These are phyloP conservation scores for Rhinocladiella similis DNA, from an alignment of 2,329 filamentous ascomycete species.

Conservation along the genomic window DNA sequence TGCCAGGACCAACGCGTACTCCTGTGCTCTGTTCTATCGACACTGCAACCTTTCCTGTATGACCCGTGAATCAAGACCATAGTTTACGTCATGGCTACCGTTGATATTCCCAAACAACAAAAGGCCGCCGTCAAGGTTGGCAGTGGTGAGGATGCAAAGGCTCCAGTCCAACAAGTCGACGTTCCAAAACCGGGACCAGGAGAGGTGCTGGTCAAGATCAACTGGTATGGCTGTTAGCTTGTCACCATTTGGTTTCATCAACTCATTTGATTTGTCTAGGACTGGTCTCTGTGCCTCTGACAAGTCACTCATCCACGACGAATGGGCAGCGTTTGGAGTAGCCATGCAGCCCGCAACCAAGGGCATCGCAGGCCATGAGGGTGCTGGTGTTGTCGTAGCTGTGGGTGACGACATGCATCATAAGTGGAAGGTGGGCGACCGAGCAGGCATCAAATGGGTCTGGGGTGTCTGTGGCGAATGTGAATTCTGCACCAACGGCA, in stretches of 20 bases:
- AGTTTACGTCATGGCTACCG: constrained; percentile 17
- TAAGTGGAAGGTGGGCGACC: constrained; percentile 78
- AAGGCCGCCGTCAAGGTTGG: constrained; percentile 28
- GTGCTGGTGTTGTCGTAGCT: constrained; percentile 80
- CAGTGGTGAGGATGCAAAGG: constrained; percentile 22
- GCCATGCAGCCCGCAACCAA: constrained; percentile 24
- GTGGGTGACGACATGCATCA: constrained; percentile 68
- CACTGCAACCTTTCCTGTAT: too few species aligned
- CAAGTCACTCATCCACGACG: constrained; percentile 30
- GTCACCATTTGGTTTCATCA: constrained; percentile 5
- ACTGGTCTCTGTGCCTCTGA: constrained; percentile 88
- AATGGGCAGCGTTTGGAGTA: constrained; percentile 26
- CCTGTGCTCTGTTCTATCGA: too few species aligned
- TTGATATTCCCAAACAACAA: constrained; percentile 28
- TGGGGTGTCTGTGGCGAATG: constrained; percentile 83
- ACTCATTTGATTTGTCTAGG: neutral
- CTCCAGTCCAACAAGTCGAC: constrained; percentile 58
- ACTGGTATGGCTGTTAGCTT: constrained; percentile 55
- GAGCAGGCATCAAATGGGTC: constrained; percentile 88
- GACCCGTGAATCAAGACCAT: too few species aligned
- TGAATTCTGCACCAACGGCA: constrained; percentile 66
- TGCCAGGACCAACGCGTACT: too few species aligned
- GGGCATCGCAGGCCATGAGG: constrained; percentile 53
- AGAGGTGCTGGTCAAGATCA: constrained; percentile 88
- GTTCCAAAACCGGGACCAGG: constrained; percentile 79